Evolutionary conservation across 768 basidiomycete species (phyloP).

Genomic region (Gymnopilus junonius): DNA sequence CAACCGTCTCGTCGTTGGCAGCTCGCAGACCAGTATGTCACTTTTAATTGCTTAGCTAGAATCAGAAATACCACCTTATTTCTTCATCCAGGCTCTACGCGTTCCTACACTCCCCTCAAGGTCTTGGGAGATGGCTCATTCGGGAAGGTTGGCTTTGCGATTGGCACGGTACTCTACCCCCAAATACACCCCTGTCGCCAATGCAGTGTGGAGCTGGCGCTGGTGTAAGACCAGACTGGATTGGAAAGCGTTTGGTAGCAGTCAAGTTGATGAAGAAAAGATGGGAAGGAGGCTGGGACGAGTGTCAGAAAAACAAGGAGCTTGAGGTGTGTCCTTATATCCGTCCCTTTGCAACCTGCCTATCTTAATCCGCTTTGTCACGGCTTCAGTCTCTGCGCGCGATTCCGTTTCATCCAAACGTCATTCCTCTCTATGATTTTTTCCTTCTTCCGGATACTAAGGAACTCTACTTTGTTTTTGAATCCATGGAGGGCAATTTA

Average conservation of each 20-base stretch:
- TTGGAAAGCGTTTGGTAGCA: conserved; percentile 92
- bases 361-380: conserved; percentile 17
- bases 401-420: conserved; percentile 94
- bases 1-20: conserved; percentile 74
- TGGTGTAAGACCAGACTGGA: conserved; percentile 92
- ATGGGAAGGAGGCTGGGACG: conserved; percentile 98
- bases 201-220: conserved; percentile 96
- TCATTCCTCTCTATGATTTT: conserved; percentile 98
- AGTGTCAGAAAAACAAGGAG: conserved; percentile 94
- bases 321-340: conserved; percentile 69
- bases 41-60: conserved; percentile 7
- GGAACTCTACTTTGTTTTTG: conserved; percentile 99
- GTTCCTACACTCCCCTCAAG: conserved; percentile 94
- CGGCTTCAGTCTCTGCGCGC: conserved; percentile 81
- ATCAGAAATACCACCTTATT: conserved; percentile 14
- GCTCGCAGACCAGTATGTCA: conserved; percentile 69
- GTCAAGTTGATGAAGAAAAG: conserved; percentile 98
- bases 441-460: conserved; percentile 96
- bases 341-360: conserved; percentile 11
- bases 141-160: conserved; percentile 99
- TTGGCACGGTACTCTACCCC: conserved; percentile 95
- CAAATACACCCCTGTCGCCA: conserved; percentile 87
- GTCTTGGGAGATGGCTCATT: conserved; percentile 98
- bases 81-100: conserved; percentile 65
- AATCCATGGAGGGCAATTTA: conserved; percentile 99